Evolutionary conservation across 2,329 filamentous ascomycete genomes (phyloP), one percentile per base, ranked within the genome.

Genomic region (Hypoxylon sp.): DNA sequence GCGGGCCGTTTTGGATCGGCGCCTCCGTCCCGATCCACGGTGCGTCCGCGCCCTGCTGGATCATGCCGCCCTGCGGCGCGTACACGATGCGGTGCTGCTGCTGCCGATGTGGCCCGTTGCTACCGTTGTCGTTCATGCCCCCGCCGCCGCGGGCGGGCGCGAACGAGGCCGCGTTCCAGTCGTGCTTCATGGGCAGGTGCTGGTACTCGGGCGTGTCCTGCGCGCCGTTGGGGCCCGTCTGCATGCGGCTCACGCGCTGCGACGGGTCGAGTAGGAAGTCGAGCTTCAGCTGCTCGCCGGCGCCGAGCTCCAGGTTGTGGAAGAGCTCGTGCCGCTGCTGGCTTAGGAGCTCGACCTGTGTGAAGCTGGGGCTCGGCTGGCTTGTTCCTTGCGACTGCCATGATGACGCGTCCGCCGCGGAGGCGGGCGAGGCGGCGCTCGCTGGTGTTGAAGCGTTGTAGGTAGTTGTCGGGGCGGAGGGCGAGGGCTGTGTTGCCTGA

Each of bases 221-320:
- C 6, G 79, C 77, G 13, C 81, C 82, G 65, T 84, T 79, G 39
- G 81, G 62, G 24, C 84, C 82, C 50, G 81, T 83, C 43, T 82
- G 81, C 53, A 86, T 83, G 69, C 80, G 83, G 65, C 77, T 82
- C 20, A 84, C 81, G 59, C 83, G 84, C 50, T 87, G 84, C 6
- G 84, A 82, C 32, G 84, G 79, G 61, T 89, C 87, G 1, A 94
- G 82, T 1, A 95, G 80, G 69, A 93, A 94, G 59, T 89, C 89
- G 30, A 95, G 85, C 5, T 88, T 89, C 7, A 94, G 81, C 48
- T 88, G 85, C 72, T 94, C 91, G 22, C 72, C 72, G 0, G 85
- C 80, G 2, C 85, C 84, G 60, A 91, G 79, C 39, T 90, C 85
- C 1, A 91, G 74, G 39, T 83, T 84, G 59, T 89, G 86, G 17